Percentiles rank a stretch among this genome's conserved stretches.
Conservation (phyloP, 345 rosid genomes). For the Physaria fendleri region DNA sequence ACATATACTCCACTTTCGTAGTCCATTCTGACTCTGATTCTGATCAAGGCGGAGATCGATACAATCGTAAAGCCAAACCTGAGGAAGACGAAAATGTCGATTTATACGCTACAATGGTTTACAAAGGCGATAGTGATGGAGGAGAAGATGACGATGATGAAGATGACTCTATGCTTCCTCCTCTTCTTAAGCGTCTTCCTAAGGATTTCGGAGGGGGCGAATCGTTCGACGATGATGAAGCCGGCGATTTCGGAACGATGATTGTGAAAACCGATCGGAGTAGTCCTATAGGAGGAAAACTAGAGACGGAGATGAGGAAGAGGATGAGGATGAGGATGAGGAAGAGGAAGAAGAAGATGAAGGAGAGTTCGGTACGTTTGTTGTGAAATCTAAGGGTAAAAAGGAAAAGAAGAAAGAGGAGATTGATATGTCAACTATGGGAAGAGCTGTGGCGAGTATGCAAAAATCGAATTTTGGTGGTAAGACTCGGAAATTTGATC, state of each 20-base stretch:
- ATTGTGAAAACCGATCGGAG: slow-evolving; percentile 60
- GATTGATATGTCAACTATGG: slow-evolving; percentile 45
- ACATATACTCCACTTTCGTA: slow-evolving; percentile 49
- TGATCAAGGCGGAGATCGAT: slow-evolving; percentile 20
- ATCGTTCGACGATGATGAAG: slow-evolving; percentile 30
- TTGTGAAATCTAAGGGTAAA: slow-evolving; percentile 44
- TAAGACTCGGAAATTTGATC: too few relatives aligned
- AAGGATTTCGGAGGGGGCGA: slow-evolving; percentile 81
- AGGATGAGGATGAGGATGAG: slow-evolving; percentile 11
- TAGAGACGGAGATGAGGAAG: slow-evolving; percentile 33
- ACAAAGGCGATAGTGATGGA: slow-evolving; percentile 35
- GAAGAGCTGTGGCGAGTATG: slow-evolving; percentile 55
- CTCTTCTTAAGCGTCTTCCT: slow-evolving; percentile 82
- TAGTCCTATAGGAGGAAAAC: slow-evolving; percentile 21
- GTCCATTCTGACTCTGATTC: slow-evolving; percentile 50
- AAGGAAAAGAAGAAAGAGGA: slow-evolving; percentile 28
- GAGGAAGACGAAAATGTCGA: slow-evolving; percentile 32
- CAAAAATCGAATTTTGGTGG: slow-evolving; percentile 71
- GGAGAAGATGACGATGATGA: slow-evolving; percentile 40
- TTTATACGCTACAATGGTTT: slow-evolving; percentile 47
- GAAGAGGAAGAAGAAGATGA: slow-evolving; percentile 25
- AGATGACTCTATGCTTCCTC: slow-evolving; percentile 73
- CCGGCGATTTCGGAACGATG: slow-evolving; percentile 73
- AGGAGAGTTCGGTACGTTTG: slow-evolving; percentile 71
- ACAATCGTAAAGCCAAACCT: slow-evolving; percentile 26